These are phyloP conservation scores for Leccinum pellstonianum DNA, from an alignment of 768 basidiomycete species.

Conservation along the genomic window DNA sequence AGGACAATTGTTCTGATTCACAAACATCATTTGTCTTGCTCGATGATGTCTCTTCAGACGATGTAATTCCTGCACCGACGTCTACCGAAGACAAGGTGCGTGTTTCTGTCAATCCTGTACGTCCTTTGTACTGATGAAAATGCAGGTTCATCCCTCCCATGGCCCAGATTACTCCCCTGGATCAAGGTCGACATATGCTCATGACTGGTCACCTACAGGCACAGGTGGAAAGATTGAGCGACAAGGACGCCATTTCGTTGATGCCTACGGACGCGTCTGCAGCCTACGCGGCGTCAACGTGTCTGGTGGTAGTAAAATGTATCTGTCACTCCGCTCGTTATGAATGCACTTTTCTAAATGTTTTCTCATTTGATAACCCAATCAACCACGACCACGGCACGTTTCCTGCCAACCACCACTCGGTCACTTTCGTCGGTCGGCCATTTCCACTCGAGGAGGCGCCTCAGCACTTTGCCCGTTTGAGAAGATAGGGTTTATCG, in stretches of 20 bases:
- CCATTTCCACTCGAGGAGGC: constrained; percentile 93
- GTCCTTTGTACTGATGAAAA: not conserved
- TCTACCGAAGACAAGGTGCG: constrained; percentile 6
- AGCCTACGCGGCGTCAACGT: constrained; percentile 83
- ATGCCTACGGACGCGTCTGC: constrained; percentile 77
- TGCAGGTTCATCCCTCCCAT: constrained; percentile 47
- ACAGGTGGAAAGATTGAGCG: constrained; percentile 57
- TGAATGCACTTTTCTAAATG: constrained; percentile 21
- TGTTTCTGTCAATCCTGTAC: not conserved
- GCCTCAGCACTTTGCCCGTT: constrained; percentile 73
- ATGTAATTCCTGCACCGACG: not conserved
- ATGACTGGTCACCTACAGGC: constrained; percentile 64
- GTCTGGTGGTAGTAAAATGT: constrained; percentile 82
- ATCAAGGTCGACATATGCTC: constrained; percentile 54
- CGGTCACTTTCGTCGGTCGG: constrained; percentile 82
- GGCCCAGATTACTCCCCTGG: constrained; percentile 46
- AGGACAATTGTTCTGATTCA: constrained; percentile 35
- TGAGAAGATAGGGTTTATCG: constrained; percentile 85
- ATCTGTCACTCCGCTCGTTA: constrained; percentile 4
- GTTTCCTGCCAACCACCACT: constrained; percentile 63
- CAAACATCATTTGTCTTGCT: constrained; percentile 51
- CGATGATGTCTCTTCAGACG: constrained; percentile 16
- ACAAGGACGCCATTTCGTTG: constrained; percentile 80
- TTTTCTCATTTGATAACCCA: constrained; percentile 41
- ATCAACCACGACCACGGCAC: constrained; percentile 61